A percentile compares a stretch with the other conserved stretches of the same genome.
Conservation (phyloP, 2,329 filamentous ascomycete species). For the Curvularia sp. region DNA sequence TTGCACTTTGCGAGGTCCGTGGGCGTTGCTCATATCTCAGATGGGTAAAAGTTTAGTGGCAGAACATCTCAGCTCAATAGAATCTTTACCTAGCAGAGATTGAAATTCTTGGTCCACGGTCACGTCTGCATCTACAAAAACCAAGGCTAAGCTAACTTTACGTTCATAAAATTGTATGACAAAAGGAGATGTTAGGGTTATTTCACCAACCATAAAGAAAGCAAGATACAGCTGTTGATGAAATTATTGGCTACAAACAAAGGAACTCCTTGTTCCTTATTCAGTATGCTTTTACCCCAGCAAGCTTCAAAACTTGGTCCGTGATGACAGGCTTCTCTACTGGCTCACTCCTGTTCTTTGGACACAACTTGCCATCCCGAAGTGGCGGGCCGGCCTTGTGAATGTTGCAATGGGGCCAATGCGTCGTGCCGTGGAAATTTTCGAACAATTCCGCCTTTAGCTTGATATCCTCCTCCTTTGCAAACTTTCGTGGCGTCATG, state of each 20-base stretch:
- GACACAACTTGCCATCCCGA: conserved; percentile 20
- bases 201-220: neutral
- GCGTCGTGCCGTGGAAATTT: conserved; percentile 29
- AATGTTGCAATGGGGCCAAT: conserved; percentile 36
- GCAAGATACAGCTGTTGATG: neutral
- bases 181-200: no score
- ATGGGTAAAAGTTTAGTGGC: no score
- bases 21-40: no score
- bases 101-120: no score
- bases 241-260: neutral
- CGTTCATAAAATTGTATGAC: no score
- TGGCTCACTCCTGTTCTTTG: conserved; percentile 25
- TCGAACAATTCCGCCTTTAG: conserved; percentile 28
- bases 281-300: conserved; percentile 10
- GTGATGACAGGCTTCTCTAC: conserved; percentile 29
- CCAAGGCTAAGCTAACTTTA: no score
- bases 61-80: no score
- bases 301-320: conserved; percentile 16
- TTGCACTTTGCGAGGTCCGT: no score
- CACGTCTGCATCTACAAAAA: no score
- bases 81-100: no score
- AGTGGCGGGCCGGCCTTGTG: conserved; percentile 18
- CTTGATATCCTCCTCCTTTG: conserved; percentile 25
- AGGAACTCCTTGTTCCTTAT: neutral
- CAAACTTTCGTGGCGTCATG: conserved; percentile 28